Conservation (phyloP, 495 filamentous ascomycete genomes). For the Melanomma pulvis-pyrius region DNA sequence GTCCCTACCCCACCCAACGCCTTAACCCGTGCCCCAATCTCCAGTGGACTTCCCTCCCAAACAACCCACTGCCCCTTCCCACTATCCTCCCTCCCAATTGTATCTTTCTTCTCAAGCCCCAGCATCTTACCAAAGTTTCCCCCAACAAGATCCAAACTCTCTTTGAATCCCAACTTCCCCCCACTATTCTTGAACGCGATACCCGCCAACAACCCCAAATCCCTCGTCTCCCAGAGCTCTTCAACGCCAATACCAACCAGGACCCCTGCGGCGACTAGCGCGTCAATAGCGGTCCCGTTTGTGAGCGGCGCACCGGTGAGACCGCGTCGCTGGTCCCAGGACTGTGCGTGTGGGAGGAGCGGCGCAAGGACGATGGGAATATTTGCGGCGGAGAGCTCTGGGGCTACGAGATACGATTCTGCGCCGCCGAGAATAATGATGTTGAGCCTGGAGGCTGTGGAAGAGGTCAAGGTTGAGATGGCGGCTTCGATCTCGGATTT, state of each 20-base stretch:
- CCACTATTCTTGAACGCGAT: constrained; percentile 53
- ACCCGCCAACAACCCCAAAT: constrained; percentile 53
- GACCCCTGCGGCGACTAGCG: constrained; percentile 51
- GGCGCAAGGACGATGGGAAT: constrained; percentile 39
- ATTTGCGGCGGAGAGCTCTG: constrained; percentile 29
- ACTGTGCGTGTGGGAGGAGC: constrained; percentile 29
- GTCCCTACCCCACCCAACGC: too few relatives aligned
- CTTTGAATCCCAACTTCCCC: constrained; percentile 45
- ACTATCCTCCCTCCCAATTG: background rate
- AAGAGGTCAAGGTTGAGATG: background rate
- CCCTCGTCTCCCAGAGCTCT: constrained; percentile 55
- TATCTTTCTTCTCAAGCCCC: constrained; percentile 43
- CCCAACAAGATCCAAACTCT: constrained; percentile 52
- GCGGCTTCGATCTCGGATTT: constrained; percentile 37
- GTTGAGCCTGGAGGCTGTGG: background rate
- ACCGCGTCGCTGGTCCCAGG: constrained; percentile 40
- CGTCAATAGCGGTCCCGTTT: constrained; percentile 54
- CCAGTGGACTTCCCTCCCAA: constrained; percentile 39
- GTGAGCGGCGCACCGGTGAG: constrained; percentile 41
- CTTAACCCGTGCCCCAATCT: too few relatives aligned
- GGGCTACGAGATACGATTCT: constrained; percentile 38
- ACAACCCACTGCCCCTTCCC: constrained; percentile 28
- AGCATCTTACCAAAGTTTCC: constrained; percentile 55
- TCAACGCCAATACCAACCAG: constrained; percentile 50
- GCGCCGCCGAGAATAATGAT: constrained; percentile 39